These are phyloP conservation scores for Gardenia jasminoides DNA, from an alignment of 257 asterid species.

Conservation along the genomic window DNA sequence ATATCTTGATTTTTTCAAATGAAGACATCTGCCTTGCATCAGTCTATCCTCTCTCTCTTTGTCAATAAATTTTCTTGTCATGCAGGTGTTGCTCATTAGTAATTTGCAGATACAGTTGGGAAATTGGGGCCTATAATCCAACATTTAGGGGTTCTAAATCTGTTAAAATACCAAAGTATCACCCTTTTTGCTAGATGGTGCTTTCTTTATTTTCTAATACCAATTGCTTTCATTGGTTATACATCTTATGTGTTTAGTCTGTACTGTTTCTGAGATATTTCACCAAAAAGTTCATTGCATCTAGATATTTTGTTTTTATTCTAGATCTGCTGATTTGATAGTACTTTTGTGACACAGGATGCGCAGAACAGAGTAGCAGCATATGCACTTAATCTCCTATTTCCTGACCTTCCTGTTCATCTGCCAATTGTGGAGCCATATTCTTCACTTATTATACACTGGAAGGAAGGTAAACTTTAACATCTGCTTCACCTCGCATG, in stretches of 20 bases:
- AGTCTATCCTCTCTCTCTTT: too few species aligned
- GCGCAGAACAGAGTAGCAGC: slow-evolving; percentile 93
- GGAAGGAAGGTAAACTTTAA: slow-evolving; percentile 55
- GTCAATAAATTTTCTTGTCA: too few species aligned
- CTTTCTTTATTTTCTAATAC: neutral
- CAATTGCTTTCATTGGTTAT: neutral
- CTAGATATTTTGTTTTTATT: slow-evolving; percentile 8
- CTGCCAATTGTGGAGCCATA: slow-evolving; percentile 82
- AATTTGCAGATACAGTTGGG: too few species aligned
- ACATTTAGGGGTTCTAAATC: too few species aligned
- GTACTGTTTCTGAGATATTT: neutral
- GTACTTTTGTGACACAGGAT: slow-evolving; percentile 34
- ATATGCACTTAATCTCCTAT: slow-evolving; percentile 76
- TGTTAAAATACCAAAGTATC: too few species aligned
- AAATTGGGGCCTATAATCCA: too few species aligned
- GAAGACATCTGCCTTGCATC: too few species aligned
- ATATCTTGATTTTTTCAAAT: too few species aligned
- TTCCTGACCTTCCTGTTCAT: slow-evolving; percentile 86
- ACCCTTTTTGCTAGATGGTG: too few species aligned
- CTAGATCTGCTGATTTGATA: neutral
- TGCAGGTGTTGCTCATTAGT: too few species aligned
- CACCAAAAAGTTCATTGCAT: neutral
- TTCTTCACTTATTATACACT: slow-evolving; percentile 65
- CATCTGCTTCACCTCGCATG: neutral
- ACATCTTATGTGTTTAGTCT: neutral